Evolutionary conservation across 768 basidiomycete species (phyloP), one percentile per base, ranked within the genome.

Genomic region (Paxillus ammoniavirescens): DNA sequence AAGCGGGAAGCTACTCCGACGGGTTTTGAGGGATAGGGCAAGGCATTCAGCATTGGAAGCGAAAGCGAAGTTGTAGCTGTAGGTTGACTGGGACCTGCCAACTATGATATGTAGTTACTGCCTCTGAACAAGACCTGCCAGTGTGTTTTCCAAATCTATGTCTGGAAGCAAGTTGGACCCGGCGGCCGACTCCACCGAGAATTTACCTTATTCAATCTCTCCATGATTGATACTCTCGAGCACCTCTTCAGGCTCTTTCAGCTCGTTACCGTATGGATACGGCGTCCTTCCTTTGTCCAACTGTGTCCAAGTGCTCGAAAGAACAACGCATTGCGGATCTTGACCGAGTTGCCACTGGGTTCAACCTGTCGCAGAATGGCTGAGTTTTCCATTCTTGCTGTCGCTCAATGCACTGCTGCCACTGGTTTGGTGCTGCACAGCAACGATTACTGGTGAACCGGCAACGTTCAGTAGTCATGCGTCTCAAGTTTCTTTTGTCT

Each of bases 1-100:
- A 2, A 82, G 81, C 14, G 84, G 84, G 13, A 83, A 84, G 62
- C 76, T 82, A 38, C 77, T 83, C 33, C 64, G 79, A 46, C 77
- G 82, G 33, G 64, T 82, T 5, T 65, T 84, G 26, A 68, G 82
- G 33, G 81, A 80, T 35, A 61, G 74, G 59, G 82, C 81, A 8
- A 75, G 71, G 49, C 49, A 33, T 17, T 33, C 37, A 38, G 49
- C 10, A 35, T 17, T 42, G 31, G 43, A 33, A 17, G 17, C 37
- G 7, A 64, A 50, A 45, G 58, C 63, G 42, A 67, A 62, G 50
- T 42, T 67, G 44, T 66, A 40, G 38, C 12, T 12, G 12, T 13
- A 14, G 0, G 26, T 6, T 6, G 21, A 21, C 26, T 26, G 3
- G 26, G 6, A 26, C 26, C 2, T 6, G 26, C 26, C 26, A 26